Evolutionary conservation across 1,139 yeast genomes (phyloP).

Genomic region (Saccharomyces hybrid): DNA sequence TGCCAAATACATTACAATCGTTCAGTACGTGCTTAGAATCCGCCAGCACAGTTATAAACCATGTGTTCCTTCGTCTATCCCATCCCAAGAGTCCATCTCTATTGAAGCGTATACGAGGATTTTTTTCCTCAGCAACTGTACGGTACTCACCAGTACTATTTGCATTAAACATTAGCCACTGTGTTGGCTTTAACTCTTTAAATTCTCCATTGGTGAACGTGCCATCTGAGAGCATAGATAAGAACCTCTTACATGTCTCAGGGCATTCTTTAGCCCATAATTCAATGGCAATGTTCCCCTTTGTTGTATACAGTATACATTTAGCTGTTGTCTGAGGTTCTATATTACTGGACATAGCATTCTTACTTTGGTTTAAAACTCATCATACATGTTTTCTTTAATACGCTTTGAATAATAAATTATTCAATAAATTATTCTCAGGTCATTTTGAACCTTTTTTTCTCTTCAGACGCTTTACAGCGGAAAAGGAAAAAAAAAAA

Average conservation of each 20-base stretch:
- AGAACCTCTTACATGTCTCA: slow-evolving; percentile 40
- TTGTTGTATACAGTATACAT: slow-evolving; percentile 48
- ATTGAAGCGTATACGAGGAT: slow-evolving; percentile 47
- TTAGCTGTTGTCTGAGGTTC: slow-evolving; percentile 62
- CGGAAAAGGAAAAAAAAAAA: neutral
- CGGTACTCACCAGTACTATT: slow-evolving; percentile 21
- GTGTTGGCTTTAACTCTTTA: slow-evolving; percentile 30
- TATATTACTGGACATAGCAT: slow-evolving; percentile 4
- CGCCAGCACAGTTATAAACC: slow-evolving; percentile 25
- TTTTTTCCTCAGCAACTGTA: slow-evolving; percentile 43
- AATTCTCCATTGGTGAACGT: slow-evolving; percentile 40
- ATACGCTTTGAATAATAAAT: too few species aligned
- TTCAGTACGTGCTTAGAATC: slow-evolving; percentile 29
- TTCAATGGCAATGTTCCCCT: slow-evolving; percentile 55
- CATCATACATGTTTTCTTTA: neutral
- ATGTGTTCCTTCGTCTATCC: slow-evolving; percentile 32
- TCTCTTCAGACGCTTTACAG: neutral
- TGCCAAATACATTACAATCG: slow-evolving; percentile 53
- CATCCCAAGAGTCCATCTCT: slow-evolving; percentile 54
- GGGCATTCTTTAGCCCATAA: slow-evolving; percentile 73
- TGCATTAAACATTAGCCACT: neutral
- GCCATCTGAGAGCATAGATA: slow-evolving; percentile 43
- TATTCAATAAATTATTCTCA: too few species aligned
- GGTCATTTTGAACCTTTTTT: neutral
- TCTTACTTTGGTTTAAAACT: neutral